These are phyloP conservation scores for Trichoderma breve DNA, from an alignment of 2,329 filamentous ascomycete species.

Conservation along the genomic window DNA sequence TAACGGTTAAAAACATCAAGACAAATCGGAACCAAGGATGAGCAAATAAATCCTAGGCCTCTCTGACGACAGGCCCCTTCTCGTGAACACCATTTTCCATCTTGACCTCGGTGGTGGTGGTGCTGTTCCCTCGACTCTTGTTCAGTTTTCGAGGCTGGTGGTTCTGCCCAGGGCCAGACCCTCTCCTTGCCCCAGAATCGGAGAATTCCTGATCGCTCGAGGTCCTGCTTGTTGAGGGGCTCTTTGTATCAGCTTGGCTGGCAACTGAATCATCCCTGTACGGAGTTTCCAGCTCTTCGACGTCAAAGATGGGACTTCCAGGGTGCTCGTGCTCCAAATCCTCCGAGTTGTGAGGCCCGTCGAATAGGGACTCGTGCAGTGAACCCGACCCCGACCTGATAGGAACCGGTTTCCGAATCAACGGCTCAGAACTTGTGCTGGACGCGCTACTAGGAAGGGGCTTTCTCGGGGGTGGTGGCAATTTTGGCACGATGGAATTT, in stretches of 20 bases:
- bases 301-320: conserved; percentile 30
- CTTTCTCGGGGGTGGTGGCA: conserved; percentile 18
- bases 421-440: conserved; percentile 10
- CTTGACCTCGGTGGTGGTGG: conserved; percentile 30
- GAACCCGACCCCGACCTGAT: conserved; percentile 27
- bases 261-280: conserved; percentile 9
- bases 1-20: neutral
- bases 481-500: conserved; percentile 6
- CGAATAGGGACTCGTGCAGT: conserved; percentile 35
- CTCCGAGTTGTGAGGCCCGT: conserved; percentile 32
- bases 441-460: conserved; percentile 16
- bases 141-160: conserved; percentile 42
- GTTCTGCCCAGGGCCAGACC: conserved; percentile 30
- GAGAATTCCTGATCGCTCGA: conserved; percentile 36
- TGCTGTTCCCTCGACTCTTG: conserved; percentile 41
- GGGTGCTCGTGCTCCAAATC: conserved; percentile 23
- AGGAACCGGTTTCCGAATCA: conserved; percentile 12
- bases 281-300: conserved; percentile 23
- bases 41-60: neutral
- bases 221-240: conserved; percentile 28
- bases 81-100: conserved; percentile 18
- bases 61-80: neutral
- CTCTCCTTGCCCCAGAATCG: conserved; percentile 31
- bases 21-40: neutral
- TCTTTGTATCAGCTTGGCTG: conserved; percentile 20